Evolutionary conservation across 2,329 filamentous ascomycete species (phyloP), one percentile per base, ranked within the genome.

Genomic region (Colletotrichum orbiculare): DNA sequence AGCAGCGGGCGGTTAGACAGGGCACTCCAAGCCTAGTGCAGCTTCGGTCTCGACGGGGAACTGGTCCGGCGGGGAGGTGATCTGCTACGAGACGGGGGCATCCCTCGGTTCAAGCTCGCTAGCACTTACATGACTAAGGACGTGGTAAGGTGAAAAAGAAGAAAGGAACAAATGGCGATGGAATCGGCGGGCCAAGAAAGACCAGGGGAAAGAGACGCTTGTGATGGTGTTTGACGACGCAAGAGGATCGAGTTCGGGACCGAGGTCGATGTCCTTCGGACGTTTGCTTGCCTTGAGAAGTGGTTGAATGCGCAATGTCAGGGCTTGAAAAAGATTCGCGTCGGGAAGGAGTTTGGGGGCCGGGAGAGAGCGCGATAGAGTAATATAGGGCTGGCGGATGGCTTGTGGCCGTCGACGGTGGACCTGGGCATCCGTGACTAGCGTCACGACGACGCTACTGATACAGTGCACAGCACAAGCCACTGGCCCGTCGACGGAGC

Each of bases 321-420:
- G 46, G 35, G 46, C 42, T 41, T 6, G 54, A 41, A 25, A 34
- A 37, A 54, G 50, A 48, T 61, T 65, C 46, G 17, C 58, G 17
- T 39, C 52, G 62, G 58, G 52, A 62, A 53, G 58, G 47, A 42
- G 46, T 41, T 55, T 62, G 58, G 62, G 62, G 62, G 62, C 62
- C 52, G 41, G 46, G 50, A 55, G 58, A 35, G 57, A 56, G 58
- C 41, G 34, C 42, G 52, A 47, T 62, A 48, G 57, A 62, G 46
- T 62, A 62, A 62, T 65, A 62, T 65, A 65, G 62, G 62, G 62
- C 62, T 65, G 62, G 62, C 52, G 35, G 52, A 56, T 52, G 58
- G 62, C 46, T 54, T 47, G 56, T 50, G 61, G 50, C 38, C 38
- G 53, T 35, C 13, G 42, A 15, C 42, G 11, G 46, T 37, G 57